These are phyloP conservation scores for Aciculosporium take DNA, from an alignment of 2,329 filamentous ascomycete genomes.

Conservation along the genomic window DNA sequence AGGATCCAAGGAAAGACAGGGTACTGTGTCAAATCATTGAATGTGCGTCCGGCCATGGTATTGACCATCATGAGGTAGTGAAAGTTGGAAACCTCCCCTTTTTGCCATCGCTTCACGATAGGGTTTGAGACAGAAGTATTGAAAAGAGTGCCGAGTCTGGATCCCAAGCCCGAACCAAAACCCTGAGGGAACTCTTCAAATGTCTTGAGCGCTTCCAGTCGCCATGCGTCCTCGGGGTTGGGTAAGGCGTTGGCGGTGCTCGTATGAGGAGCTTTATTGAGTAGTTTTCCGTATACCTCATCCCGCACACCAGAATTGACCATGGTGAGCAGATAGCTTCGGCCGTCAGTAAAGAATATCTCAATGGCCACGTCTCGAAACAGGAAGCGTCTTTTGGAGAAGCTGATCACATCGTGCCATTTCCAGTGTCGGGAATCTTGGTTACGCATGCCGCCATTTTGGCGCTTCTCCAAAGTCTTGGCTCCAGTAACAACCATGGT, in stretches of 20 bases:
- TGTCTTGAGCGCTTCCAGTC: slow-evolving; percentile 68
- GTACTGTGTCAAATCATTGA: slow-evolving; percentile 96
- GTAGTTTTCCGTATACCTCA: slow-evolving; percentile 64
- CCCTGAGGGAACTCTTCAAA: slow-evolving; percentile 44
- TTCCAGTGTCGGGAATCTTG: slow-evolving; percentile 84
- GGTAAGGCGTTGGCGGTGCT: slow-evolving; percentile 53
- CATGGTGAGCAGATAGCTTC: slow-evolving; percentile 83
- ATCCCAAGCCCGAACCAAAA: slow-evolving; percentile 68
- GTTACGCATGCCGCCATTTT: slow-evolving; percentile 40
- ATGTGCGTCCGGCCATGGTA: slow-evolving; percentile 89
- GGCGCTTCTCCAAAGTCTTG: slow-evolving; percentile 46
- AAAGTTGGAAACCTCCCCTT: slow-evolving; percentile 94
- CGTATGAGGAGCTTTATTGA: slow-evolving; percentile 67
- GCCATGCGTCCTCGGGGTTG: slow-evolving; percentile 80
- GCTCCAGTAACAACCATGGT: slow-evolving; percentile 76
- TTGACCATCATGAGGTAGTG: slow-evolving; percentile 98
- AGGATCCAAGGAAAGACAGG: slow-evolving; percentile 96
- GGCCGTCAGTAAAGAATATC: slow-evolving; percentile 90
- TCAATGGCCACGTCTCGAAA: slow-evolving; percentile 96
- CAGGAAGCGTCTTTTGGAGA: slow-evolving; percentile 88
- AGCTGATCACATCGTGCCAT: slow-evolving; percentile 87
- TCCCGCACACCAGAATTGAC: slow-evolving; percentile 62
- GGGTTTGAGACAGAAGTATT: slow-evolving; percentile 69
- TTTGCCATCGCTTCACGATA: slow-evolving; percentile 77
- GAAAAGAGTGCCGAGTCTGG: slow-evolving; percentile 86